Percentiles rank a stretch among this genome's conserved stretches.
phyloP scores from a whole-genome alignment of 768 basidiomycete species.

The Mycena filopes region DNA sequence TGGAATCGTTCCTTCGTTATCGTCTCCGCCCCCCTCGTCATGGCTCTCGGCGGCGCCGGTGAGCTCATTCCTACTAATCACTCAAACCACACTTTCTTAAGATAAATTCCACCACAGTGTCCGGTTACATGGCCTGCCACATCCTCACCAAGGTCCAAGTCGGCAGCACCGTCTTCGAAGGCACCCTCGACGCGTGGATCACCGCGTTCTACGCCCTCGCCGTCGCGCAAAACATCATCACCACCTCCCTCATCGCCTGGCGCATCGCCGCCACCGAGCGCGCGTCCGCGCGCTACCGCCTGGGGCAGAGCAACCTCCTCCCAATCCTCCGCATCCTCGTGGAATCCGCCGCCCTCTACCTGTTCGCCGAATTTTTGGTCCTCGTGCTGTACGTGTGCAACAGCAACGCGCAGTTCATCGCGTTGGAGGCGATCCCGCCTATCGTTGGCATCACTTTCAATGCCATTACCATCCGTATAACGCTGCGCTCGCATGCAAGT shows the following conservation, averaged over 20 bases:
- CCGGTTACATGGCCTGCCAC: constrained; percentile 28
- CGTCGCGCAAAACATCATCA: constrained; percentile 32
- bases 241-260: constrained; percentile 34
- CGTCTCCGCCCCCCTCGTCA: constrained; percentile 20
- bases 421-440: constrained; percentile 29
- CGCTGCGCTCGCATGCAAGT: too few relatives aligned
- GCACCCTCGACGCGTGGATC: constrained; percentile 27
- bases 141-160: constrained; percentile 24
- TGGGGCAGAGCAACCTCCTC: constrained; percentile 7
- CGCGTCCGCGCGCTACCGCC: constrained; percentile 15
- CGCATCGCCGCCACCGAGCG: constrained; percentile 27
- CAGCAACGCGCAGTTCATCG: constrained; percentile 33
- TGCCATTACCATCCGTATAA: too few relatives aligned
- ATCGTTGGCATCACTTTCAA: constrained; percentile 14
- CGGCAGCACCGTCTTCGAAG: constrained; percentile 29
- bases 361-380: constrained; percentile 29
- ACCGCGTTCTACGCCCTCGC: constrained; percentile 29
- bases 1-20: constrained; percentile 30
- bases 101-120: constrained; percentile 21
- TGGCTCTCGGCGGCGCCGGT: too few relatives aligned
- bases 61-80: constrained; percentile 25
- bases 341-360: constrained; percentile 34
- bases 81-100: neutral
- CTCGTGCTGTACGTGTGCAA: constrained; percentile 23
- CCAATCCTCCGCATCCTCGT: constrained; percentile 30